Base-by-base conservation (phyloP, 495 filamentous ascomycete species). In the Bathelium albidoporum region DNA sequence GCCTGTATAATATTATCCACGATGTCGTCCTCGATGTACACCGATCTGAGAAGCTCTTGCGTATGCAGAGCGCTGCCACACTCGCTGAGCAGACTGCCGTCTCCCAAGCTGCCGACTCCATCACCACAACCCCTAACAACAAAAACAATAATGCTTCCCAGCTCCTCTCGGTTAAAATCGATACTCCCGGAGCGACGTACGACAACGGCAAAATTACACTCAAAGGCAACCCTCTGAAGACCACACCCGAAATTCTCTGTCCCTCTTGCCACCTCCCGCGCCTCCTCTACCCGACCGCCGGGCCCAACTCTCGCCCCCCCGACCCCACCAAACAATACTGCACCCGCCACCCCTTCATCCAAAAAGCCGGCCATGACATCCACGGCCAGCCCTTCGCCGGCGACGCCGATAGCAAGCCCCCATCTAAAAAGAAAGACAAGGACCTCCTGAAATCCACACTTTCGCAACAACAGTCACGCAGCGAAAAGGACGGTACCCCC, bases 371-470 rank as follows among this genome's bases (percentile, higher is more conserved):
- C 60, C 86, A 85, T 74, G 90, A 95, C 70, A 87, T 93, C 45
- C 90, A 94, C 71, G 89, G 89, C 59, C 90, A 91, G 70, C 85
- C 85, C 11, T 94, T 85, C 70, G 80, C 81, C 0, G 77, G 77
- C 71, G 81, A 81, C 70, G 70, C 78, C n/a, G 82, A 82, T 5
- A 76, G 76, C 70, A 81, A 80, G 69, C 71, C 78, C n/a, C 82
- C 82, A 62, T 79, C 76, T 18, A 83, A 83, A 70, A 84, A 83
- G 69, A 73, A 77, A 65, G 63, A 70, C 1, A 73, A 77, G 66
- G 66, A 55, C 49, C 49, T 55, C 49, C 49, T 55, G 22, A 55
- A 55, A 55, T 55, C 49, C 22, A 29, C 49, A n/a, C 49, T 55
- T 24, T 55, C 72, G 26, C 61, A 70, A 5, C 70, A 71, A 61